Conservation (phyloP, 306 rosid species). For the Aeschynomene evenia region DNA sequence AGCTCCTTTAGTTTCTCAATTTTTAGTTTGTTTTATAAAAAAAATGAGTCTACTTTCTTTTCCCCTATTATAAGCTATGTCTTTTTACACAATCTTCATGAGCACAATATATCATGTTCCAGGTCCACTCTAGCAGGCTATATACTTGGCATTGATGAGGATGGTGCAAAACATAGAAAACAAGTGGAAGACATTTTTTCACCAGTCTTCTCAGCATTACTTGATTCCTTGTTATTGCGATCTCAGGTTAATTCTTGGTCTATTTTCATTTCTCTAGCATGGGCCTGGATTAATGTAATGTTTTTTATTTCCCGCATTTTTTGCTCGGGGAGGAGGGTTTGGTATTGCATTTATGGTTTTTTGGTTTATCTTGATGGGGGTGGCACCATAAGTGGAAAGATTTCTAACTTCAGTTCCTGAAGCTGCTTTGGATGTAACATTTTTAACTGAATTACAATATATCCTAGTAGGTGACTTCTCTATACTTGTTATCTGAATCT, state of each 20-base stretch:
- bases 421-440: not conserved
- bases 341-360: conserved; percentile 18
- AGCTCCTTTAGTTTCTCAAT: conserved; percentile 22
- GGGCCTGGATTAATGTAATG: not conserved
- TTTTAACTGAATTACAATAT: not conserved
- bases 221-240: conserved; percentile 80
- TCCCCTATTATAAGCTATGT: not conserved
- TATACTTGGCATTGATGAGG: conserved; percentile 77
- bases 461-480: not conserved
- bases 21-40: not conserved
- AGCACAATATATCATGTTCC: conserved; percentile 34
- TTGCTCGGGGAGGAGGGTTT: not conserved
- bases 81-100: conserved; percentile 15
- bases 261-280: conserved; percentile 22
- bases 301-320: not conserved
- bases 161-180: conserved; percentile 53
- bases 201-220: conserved; percentile 74
- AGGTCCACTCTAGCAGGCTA: conserved; percentile 89
- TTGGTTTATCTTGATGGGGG: not conserved
- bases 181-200: conserved; percentile 66
- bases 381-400: not conserved
- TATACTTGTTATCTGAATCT: not conserved
- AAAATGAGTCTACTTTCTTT: not conserved
- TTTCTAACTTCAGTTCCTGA: not conserved
- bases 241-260: conserved; percentile 72